Evolutionary conservation across 2,329 filamentous ascomycete genomes (phyloP), one percentile per base, ranked within the genome.

Genomic region (Aspergillus flavus): DNA sequence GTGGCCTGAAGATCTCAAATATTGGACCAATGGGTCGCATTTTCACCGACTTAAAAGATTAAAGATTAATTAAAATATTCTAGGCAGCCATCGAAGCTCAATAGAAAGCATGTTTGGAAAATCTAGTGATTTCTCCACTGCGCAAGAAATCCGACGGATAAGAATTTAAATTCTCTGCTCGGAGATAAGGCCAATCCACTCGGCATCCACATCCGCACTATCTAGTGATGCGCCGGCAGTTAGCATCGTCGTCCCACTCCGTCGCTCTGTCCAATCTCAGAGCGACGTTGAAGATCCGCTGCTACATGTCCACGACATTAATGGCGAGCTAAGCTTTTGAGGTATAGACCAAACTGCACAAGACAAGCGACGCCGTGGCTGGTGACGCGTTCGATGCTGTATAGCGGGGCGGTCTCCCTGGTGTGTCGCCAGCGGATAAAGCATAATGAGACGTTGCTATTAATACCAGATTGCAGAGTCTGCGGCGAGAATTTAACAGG

Each of bases 181-280:
- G 56, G 57, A 62, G 55, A 62, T 62, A 58, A 54, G 60, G 58
- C 62, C 39, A 41, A 64, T 58, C 62, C 62, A 61, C 46, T 61
- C 36, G 32, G 30, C 36, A 53, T 53, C 46, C 36, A 61, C 54
- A 23, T 34, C 59, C 34, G 46, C 34, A 56, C 39, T 53, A 46
- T 56, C 30, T 34, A 61, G 48, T 55, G 50, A 12, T 30, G 30
- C 36, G 34, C 32, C 48, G 48, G 52, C 30, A 41, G 23, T 59
- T 46, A 26, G 21, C 57, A 28, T 59, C 26, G 30, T 39, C 7
- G 57, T 58, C 57, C 57, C 57, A 58, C 57, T 36, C 30, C 11
- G 16, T 16, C 32, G 16, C 2, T 16, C 11, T 46, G 9, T 34
- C 52, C 52, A 54, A 54, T 54, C 52, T 21, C 9, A 21, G 52